Evolutionary conservation across 192 early-diverging fungal species (phyloP).

Genomic region (Coemansia sp.): DNA sequence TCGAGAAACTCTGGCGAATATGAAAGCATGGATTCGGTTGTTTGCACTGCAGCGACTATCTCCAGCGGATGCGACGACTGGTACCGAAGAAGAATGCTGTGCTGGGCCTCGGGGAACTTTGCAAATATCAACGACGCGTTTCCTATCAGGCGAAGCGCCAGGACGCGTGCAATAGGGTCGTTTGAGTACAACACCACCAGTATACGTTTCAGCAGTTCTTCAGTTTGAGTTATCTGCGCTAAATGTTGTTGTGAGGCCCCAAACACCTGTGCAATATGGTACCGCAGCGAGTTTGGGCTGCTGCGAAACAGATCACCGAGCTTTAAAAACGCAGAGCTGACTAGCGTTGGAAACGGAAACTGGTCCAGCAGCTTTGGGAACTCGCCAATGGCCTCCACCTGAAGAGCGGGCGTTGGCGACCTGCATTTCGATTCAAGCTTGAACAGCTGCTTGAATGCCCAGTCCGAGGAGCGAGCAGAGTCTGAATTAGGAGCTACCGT

Average conservation of each 20-base stretch:
- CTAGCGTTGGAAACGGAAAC: constrained; percentile 55
- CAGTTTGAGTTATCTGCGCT: constrained; percentile 37
- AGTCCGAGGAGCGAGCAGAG: constrained; percentile 36
- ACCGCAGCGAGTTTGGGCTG: constrained; percentile 48
- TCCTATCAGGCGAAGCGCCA: constrained; percentile 52
- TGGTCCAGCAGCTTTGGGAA: constrained; percentile 54
- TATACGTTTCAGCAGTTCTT: constrained; percentile 54
- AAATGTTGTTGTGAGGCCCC: constrained; percentile 42
- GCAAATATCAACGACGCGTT: constrained; percentile 52
- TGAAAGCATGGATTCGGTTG: constrained; percentile 47
- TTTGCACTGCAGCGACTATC: constrained; percentile 48
- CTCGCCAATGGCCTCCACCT: constrained; percentile 52
- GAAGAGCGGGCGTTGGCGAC: constrained; percentile 27
- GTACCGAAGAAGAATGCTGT: constrained; percentile 50
- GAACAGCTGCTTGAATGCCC: constrained; percentile 55
- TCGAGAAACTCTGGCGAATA: constrained; percentile 48
- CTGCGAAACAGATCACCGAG: constrained; percentile 54
- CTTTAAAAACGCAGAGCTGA: constrained; percentile 56
- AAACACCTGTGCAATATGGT: constrained; percentile 54
- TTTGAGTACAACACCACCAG: constrained; percentile 52
- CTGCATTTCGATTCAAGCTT: constrained; percentile 54
- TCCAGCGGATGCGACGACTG: constrained; percentile 54
- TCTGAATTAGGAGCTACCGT: constrained; percentile 9
- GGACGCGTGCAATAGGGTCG: constrained; percentile 53
- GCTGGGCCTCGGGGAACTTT: constrained; percentile 52